phyloP scores from a whole-genome alignment of 805 yeast species.

The Candida arabinofermentans region DNA sequence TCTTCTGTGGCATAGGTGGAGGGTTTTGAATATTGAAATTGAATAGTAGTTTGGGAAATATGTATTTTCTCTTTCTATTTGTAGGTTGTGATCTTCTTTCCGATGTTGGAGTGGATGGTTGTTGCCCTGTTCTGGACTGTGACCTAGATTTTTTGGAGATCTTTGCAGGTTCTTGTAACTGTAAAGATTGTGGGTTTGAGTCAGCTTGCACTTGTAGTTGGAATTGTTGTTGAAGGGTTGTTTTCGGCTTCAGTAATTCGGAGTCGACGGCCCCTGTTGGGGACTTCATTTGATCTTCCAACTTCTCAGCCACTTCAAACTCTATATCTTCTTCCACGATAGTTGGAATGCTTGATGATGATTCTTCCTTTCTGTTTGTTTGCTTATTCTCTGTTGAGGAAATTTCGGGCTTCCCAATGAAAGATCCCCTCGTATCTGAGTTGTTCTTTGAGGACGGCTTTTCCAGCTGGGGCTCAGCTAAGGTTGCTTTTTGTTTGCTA shows the following conservation, averaged over 20 bases:
- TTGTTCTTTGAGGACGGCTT: background rate
- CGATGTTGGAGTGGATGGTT: background rate
- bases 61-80: conserved; percentile 23
- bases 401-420: background rate
- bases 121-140: background rate
- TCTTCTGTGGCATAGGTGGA: conserved; percentile 41
- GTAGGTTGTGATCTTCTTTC: conserved; percentile 4
- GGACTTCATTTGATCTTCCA: conserved; percentile 32
- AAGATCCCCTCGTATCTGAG: background rate
- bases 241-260: conserved; percentile 3
- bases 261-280: conserved; percentile 22
- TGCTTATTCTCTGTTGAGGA: background rate
- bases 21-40: conserved; percentile 31
- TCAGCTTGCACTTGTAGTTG: background rate
- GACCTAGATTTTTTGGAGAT: background rate
- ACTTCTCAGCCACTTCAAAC: conserved; percentile 28
- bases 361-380: conserved; percentile 1
- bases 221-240: conserved; percentile 1
- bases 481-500: background rate
- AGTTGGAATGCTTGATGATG: conserved; percentile 21
- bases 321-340: conserved; percentile 33
- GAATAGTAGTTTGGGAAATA: conserved; percentile 33
- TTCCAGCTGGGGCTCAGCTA: no score
- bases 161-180: background rate
- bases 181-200: conserved; percentile 1